Conservation (phyloP, 2,329 filamentous ascomycete species). For the Sarocladiaceae sp. region DNA sequence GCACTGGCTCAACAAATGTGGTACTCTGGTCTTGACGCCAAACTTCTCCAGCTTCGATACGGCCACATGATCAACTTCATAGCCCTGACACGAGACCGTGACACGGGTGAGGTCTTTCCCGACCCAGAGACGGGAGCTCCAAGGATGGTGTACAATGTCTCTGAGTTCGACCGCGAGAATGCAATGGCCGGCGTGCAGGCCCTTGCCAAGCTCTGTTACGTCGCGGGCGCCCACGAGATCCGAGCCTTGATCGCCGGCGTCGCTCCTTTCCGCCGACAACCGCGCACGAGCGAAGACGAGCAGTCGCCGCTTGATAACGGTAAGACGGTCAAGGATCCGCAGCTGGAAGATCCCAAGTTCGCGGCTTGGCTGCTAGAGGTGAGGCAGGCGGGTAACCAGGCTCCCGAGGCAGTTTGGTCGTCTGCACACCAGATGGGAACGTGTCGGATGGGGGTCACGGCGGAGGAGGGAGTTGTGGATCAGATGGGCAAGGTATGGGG, state of each 20-base stretch:
- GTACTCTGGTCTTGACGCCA: constrained; percentile 62
- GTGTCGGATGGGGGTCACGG: constrained; percentile 60
- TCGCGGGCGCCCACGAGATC: constrained; percentile 76
- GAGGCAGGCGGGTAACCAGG: constrained; percentile 40
- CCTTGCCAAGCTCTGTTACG: constrained; percentile 69
- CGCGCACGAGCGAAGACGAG: constrained; percentile 13
- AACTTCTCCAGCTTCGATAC: constrained; percentile 62
- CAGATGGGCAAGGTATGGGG: constrained; percentile 58
- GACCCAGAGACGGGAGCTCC: constrained; percentile 62
- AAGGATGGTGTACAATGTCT: constrained; percentile 64
- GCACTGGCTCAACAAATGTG: constrained; percentile 60
- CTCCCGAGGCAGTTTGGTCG: constrained; percentile 47
- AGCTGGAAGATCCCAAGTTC: constrained; percentile 55
- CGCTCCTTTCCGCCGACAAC: constrained; percentile 49
- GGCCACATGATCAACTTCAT: constrained; percentile 68
- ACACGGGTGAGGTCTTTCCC: constrained; percentile 66
- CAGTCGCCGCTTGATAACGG: constrained; percentile 14
- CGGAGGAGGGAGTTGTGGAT: constrained; percentile 51
- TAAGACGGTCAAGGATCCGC: constrained; percentile 24
- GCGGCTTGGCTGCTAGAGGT: constrained; percentile 52
- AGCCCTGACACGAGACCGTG: constrained; percentile 66
- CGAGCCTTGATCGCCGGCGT: constrained; percentile 57
- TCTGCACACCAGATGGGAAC: constrained; percentile 81
- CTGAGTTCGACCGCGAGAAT: constrained; percentile 64
- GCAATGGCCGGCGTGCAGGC: constrained; percentile 66